phyloP scores from a whole-genome alignment of 1,284 basidiomycete species.

The Apiotrichum akiyoshidainum region DNA sequence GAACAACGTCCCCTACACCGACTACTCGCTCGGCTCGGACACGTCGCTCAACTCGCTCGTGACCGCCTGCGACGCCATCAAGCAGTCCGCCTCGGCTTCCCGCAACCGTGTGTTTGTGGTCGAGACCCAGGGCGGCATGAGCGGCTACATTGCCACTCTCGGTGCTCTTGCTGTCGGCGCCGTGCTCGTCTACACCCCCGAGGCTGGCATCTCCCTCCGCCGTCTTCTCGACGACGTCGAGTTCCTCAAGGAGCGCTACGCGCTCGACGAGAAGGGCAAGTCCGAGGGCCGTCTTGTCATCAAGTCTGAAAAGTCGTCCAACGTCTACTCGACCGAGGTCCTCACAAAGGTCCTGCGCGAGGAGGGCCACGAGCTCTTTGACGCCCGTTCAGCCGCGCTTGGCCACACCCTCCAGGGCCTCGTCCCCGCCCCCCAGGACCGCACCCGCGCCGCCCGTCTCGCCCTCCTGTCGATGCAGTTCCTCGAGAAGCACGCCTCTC shows the following conservation, averaged over 20 bases:
- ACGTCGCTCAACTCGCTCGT: conserved; percentile 97
- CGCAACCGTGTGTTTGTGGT: conserved; percentile 95
- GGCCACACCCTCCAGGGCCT: conserved; percentile 97
- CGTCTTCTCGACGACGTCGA: conserved; percentile 79
- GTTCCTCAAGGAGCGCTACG: conserved; percentile 83
- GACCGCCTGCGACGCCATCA: conserved; percentile 95
- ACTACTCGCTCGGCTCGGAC: conserved; percentile 91
- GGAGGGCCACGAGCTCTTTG: conserved; percentile 87
- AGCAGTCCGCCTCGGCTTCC: conserved; percentile 93
- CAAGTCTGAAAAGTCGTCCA: conserved; percentile 81
- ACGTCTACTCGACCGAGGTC: conserved; percentile 86
- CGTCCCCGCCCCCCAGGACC: conserved; percentile 88
- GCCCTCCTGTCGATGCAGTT: conserved; percentile 91
- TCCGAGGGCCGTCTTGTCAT: conserved; percentile 90
- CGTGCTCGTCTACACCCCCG: conserved; percentile 89
- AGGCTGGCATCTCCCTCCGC: conserved; percentile 79
- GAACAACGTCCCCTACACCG: conserved; percentile 96
- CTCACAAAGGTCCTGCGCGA: conserved; percentile 92
- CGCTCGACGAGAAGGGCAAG: conserved; percentile 81
- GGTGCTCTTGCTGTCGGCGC: conserved; percentile 92
- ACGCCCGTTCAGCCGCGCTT: conserved; percentile 86
- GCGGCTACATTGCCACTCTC: conserved; percentile 91
- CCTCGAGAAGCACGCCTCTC: conserved; percentile 73
- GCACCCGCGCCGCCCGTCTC: conserved; percentile 82
- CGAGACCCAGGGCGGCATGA: conserved; percentile 95